These are phyloP conservation scores for Fusarium vanettenii DNA, from an alignment of 2,329 filamentous ascomycete genomes.

Conservation along the genomic window DNA sequence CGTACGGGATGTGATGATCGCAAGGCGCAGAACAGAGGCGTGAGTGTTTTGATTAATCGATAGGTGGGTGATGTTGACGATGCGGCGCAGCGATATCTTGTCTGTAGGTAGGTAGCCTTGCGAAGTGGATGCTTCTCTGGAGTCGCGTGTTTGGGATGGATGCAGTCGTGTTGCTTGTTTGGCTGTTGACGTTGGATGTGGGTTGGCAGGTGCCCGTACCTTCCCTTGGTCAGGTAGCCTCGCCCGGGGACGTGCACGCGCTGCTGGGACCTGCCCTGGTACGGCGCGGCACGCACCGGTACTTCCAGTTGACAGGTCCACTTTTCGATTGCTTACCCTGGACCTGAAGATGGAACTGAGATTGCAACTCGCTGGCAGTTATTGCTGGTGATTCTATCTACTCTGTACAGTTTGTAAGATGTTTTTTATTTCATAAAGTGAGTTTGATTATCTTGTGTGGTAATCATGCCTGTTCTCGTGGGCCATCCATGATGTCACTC, in stretches of 20 bases:
- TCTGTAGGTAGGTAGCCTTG: slow-evolving; percentile 21
- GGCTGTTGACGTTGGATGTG: background rate
- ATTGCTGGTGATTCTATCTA: background rate
- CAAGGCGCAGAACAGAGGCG: slow-evolving; percentile 15
- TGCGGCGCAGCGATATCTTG: slow-evolving; percentile 27
- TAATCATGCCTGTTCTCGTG: background rate
- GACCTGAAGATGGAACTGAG: background rate
- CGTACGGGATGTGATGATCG: slow-evolving; percentile 14
- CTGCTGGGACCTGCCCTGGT: slow-evolving; percentile 5
- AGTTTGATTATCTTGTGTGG: background rate
- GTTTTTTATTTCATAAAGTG: background rate
- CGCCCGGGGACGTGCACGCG: slow-evolving; percentile 12
- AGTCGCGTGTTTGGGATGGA: slow-evolving; percentile 28
- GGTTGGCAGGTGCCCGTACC: background rate
- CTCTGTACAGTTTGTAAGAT: background rate
- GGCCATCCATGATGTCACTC: background rate
- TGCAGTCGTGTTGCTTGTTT: slow-evolving; percentile 25
- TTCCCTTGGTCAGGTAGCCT: background rate
- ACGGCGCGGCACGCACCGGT: slow-evolving; percentile 16
- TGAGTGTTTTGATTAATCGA: slow-evolving; percentile 18
- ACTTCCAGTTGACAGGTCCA: background rate
- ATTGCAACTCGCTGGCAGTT: background rate
- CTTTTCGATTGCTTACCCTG: background rate
- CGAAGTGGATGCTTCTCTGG: slow-evolving; percentile 26
- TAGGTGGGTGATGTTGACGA: slow-evolving; percentile 11